A percentile compares a stretch with the other conserved stretches of the same genome.
Conservation (phyloP, 83 land plant genomes). For the Thuja plicata region DNA sequence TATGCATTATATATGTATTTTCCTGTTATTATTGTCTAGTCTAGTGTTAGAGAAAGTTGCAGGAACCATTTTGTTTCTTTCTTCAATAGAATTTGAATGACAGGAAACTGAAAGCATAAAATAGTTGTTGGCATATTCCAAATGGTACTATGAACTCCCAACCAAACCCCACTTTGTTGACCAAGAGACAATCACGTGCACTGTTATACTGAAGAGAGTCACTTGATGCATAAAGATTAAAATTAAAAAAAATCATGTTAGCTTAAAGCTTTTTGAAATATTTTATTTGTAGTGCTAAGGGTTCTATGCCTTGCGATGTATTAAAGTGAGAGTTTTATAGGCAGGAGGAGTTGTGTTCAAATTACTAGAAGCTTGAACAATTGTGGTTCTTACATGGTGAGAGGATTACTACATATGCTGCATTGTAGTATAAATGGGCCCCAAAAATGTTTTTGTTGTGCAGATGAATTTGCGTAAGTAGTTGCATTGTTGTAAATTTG, state of each 20-base stretch:
- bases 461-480: neutral
- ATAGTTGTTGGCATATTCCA: neutral
- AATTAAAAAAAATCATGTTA: no score
- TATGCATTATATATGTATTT: neutral
- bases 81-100: neutral
- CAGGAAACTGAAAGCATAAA: neutral
- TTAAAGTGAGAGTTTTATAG: neutral
- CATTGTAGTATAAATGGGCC: neutral
- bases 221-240: neutral
- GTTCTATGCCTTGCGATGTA: neutral
- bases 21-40: neutral
- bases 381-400: neutral
- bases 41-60: neutral
- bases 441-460: neutral
- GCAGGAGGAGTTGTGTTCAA: neutral
- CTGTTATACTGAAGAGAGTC: no score
- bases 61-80: neutral
- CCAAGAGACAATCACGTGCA: neutral
- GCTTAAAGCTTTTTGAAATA: neutral
- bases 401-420: neutral
- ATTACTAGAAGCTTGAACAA: neutral
- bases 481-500: neutral
- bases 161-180: neutral
- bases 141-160: neutral
- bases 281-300: neutral